Evolutionary conservation across 768 basidiomycete species (phyloP).

Genomic region (Podaxis carcinomalis): DNA sequence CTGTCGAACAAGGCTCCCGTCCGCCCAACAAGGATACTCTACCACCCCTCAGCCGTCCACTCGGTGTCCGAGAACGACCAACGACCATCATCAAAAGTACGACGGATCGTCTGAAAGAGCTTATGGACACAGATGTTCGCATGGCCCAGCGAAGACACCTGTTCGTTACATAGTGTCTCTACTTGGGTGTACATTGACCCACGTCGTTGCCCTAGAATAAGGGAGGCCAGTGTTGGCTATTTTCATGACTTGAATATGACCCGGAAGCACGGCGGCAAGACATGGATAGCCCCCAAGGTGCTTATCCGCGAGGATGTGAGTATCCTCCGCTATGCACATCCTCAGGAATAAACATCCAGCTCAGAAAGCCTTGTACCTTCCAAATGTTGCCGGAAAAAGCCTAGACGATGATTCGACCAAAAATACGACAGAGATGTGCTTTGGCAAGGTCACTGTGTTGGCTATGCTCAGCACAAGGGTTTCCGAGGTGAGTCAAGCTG

Average conservation of each 20-base stretch:
- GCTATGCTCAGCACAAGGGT: constrained; percentile 82
- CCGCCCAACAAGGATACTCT: constrained; percentile 20
- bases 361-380: constrained; percentile 90
- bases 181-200: background rate
- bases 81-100: constrained; percentile 53
- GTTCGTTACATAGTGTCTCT: constrained; percentile 26
- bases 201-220: constrained; percentile 28
- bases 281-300: constrained; percentile 88
- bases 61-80: constrained; percentile 74
- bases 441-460: constrained; percentile 73
- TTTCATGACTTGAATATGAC: constrained; percentile 82
- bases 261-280: constrained; percentile 83
- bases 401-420: constrained; percentile 50
- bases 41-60: constrained; percentile 52
- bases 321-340: constrained; percentile 11
- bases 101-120: constrained; percentile 59
- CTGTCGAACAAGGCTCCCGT: background rate
- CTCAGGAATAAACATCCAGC: constrained; percentile 1
- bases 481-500: constrained; percentile 62
- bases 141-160: constrained; percentile 67
- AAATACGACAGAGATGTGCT: constrained; percentile 76
- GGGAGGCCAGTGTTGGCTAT: constrained; percentile 71
- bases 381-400: constrained; percentile 74
- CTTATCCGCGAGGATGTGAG: constrained; percentile 88
- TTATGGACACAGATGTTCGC: constrained; percentile 67